phyloP scores from a whole-genome alignment of 805 yeast genomes.

The Metschnikowia koreensis region DNA sequence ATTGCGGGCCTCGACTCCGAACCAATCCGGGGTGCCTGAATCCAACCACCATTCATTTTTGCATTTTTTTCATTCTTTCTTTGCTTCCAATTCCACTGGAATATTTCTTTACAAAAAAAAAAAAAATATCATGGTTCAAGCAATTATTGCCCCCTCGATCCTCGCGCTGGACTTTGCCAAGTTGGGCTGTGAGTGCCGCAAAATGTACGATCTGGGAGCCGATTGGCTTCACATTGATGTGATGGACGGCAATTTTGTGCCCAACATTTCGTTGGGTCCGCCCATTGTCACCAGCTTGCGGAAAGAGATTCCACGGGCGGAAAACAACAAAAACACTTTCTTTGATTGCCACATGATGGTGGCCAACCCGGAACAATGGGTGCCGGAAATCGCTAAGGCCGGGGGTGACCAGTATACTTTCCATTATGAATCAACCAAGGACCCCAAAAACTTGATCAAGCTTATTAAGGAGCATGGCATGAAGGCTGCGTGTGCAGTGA shows the following conservation, averaged over 20 bases:
- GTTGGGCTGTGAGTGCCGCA: constrained; percentile 82
- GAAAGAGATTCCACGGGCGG: constrained; percentile 66
- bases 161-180: constrained; percentile 90
- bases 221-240: constrained; percentile 98
- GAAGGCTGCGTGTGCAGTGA: constrained; percentile 91
- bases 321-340: constrained; percentile 41
- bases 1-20: no score
- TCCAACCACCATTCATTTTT: no score
- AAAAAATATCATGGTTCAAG: constrained; percentile 55
- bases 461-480: constrained; percentile 77
- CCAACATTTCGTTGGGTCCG: constrained; percentile 92
- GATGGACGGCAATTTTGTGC: constrained; percentile 99
- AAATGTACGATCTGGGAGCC: constrained; percentile 75
- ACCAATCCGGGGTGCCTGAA: no score
- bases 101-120: background rate
- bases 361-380: constrained; percentile 88
- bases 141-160: constrained; percentile 92
- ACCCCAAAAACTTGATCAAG: constrained; percentile 71
- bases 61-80: no score
- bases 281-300: constrained; percentile 81
- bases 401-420: constrained; percentile 97
- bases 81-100: background rate
- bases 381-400: constrained; percentile 82
- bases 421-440: constrained; percentile 88
- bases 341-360: constrained; percentile 99